A percentile compares a stretch with the other conserved stretches of the same genome.
phyloP scores from a whole-genome alignment of 805 yeast genomes.

The Sugiyamaella smithiae region DNA sequence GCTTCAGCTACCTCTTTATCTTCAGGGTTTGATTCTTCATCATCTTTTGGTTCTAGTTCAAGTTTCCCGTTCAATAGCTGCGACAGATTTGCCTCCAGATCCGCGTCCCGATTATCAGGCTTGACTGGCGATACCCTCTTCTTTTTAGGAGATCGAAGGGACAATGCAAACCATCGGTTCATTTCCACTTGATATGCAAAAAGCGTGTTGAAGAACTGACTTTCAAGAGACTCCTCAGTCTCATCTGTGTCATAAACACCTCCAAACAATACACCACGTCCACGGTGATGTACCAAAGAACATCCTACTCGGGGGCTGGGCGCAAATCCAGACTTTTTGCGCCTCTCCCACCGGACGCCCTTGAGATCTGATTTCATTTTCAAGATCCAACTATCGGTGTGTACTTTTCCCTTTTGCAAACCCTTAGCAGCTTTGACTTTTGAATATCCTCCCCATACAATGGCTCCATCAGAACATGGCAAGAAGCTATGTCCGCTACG shows the following conservation, averaged over 20 bases:
- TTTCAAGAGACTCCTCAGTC: conserved; percentile 86
- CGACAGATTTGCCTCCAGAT: conserved; percentile 77
- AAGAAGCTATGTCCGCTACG: conserved; percentile 90
- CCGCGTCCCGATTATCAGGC: conserved; percentile 60
- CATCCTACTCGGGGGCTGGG: conserved; percentile 96
- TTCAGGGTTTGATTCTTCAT: conserved; percentile 32
- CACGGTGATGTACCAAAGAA: conserved; percentile 82
- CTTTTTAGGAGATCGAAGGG: conserved; percentile 60
- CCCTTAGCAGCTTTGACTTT: conserved; percentile 84
- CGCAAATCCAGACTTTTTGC: conserved; percentile 83
- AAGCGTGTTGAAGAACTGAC: conserved; percentile 76
- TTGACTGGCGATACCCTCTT: conserved; percentile 40
- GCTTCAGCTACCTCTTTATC: conserved; percentile 39
- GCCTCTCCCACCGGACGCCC: conserved; percentile 81
- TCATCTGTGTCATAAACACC: conserved; percentile 95
- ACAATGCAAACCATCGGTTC: conserved; percentile 82
- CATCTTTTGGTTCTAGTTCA: conserved; percentile 34
- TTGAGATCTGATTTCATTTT: conserved; percentile 83
- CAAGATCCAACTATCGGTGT: conserved; percentile 80
- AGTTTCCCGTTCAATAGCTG: conserved; percentile 33
- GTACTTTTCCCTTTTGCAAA: conserved; percentile 83
- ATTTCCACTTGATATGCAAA: conserved; percentile 79
- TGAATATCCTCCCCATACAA: conserved; percentile 90
- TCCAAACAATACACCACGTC: conserved; percentile 90
- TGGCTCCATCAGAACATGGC: conserved; percentile 74